Evolutionary conservation across 352 stramenopile genomes (phyloP).

Genomic region (Phytophthora rubi): DNA sequence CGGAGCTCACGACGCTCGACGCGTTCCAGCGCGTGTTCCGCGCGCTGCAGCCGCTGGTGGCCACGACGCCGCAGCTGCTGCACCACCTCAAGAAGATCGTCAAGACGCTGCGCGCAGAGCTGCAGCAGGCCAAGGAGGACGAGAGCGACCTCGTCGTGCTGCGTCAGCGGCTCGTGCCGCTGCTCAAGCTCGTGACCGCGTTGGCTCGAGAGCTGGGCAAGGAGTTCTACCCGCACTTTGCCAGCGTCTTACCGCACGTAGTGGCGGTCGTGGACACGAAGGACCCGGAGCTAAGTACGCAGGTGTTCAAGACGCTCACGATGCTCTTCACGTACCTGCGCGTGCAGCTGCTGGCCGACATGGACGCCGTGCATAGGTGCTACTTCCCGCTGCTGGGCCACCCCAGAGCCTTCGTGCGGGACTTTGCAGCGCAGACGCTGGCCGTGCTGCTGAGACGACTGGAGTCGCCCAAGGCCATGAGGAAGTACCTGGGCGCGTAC

Average conservation of each 20-base stretch:
- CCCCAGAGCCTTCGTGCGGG: slow-evolving; percentile 84
- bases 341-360: slow-evolving; percentile 84
- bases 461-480: slow-evolving; percentile 74
- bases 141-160: slow-evolving; percentile 59
- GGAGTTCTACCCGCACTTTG: slow-evolving; percentile 90
- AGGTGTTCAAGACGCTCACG: slow-evolving; percentile 92
- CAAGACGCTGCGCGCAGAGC: slow-evolving; percentile 61
- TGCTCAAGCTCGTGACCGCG: slow-evolving; percentile 85
- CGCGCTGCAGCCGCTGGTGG: slow-evolving; percentile 73
- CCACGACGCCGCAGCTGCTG: slow-evolving; percentile 84
- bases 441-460: slow-evolving; percentile 84
- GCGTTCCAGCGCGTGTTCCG: slow-evolving; percentile 81
- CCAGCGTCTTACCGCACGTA: slow-evolving; percentile 59
- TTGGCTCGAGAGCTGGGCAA: slow-evolving; percentile 84
- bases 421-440: slow-evolving; percentile 90
- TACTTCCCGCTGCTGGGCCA: slow-evolving; percentile 91
- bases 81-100: slow-evolving; percentile 83
- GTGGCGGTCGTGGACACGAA: slow-evolving; percentile 86
- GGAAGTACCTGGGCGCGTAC: slow-evolving; percentile 82
- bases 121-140: slow-evolving; percentile 46
- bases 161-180: slow-evolving; percentile 68
- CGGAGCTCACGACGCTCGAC: slow-evolving; percentile 85
- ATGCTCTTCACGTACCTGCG: slow-evolving; percentile 91
- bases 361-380: slow-evolving; percentile 90
- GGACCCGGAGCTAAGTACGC: slow-evolving; percentile 88